These are phyloP conservation scores for Domatiomyces catenatus DNA, from an alignment of 2,329 filamentous ascomycete genomes.

Conservation along the genomic window DNA sequence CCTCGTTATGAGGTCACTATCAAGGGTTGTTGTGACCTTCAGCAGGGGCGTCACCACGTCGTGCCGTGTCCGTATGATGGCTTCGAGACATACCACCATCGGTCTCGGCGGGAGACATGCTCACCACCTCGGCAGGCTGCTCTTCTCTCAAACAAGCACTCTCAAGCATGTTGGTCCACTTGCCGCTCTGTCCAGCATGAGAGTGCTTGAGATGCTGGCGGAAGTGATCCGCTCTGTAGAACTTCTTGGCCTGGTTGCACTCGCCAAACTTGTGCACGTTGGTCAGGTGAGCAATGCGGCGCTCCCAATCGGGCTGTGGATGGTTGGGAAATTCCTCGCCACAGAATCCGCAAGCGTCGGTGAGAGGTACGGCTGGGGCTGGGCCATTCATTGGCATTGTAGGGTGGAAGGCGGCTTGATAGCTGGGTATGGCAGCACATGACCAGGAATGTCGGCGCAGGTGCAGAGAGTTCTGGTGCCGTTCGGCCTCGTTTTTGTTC, in stretches of 20 bases:
- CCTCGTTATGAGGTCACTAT: not conserved
- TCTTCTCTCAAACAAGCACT: constrained; percentile 95
- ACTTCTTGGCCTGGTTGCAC: constrained; percentile 97
- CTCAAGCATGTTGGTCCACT: constrained; percentile 98
- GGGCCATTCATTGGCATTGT: constrained; percentile 32
- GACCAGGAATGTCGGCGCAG: constrained; percentile 91
- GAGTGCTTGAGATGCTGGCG: constrained; percentile 96
- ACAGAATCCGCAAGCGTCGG: constrained; percentile 85
- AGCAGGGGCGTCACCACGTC: not conserved
- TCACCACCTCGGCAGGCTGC: constrained; percentile 28
- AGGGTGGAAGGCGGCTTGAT: constrained; percentile 72
- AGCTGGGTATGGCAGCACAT: constrained; percentile 65
- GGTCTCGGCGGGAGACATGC: constrained; percentile 12
- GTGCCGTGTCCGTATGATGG: not conserved
- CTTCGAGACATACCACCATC: constrained; percentile 10
- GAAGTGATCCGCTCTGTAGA: constrained; percentile 94
- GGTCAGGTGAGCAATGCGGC: constrained; percentile 71
- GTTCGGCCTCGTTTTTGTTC: constrained; percentile 95
- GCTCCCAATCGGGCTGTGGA: constrained; percentile 73
- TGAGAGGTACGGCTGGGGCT: constrained; percentile 22
- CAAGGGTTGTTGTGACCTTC: not conserved
- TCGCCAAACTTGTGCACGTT: constrained; percentile 92
- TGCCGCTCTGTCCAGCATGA: constrained; percentile 86
- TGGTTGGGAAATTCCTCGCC: constrained; percentile 71
- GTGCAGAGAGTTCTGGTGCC: constrained; percentile 90